These are phyloP conservation scores for Lupinus albus DNA, from an alignment of 306 rosid species.

Conservation along the genomic window DNA sequence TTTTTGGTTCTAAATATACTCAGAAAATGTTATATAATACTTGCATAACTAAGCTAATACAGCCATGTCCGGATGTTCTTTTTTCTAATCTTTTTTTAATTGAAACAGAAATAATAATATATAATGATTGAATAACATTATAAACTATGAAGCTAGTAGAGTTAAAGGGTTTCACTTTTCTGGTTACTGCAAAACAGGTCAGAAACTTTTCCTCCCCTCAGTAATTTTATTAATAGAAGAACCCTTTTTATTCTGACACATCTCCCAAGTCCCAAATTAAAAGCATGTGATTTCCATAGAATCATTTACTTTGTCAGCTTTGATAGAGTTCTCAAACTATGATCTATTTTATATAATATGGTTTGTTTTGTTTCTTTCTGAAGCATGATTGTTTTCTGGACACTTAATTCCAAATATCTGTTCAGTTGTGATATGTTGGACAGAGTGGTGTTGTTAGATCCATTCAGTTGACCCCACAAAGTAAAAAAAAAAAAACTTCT, in stretches of 20 bases:
- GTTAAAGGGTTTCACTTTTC: conserved; percentile 21
- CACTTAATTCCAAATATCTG: conserved; percentile 16
- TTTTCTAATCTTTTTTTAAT: background rate
- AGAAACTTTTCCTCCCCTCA: background rate
- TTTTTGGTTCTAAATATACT: conserved; percentile 7
- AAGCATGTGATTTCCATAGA: conserved; percentile 24
- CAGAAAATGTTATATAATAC: conserved; percentile 27
- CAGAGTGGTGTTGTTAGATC: background rate
- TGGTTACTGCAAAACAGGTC: conserved; percentile 13
- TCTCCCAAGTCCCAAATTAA: conserved; percentile 29
- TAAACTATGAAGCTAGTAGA: background rate
- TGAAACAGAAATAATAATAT: background rate
- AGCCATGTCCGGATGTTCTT: background rate
- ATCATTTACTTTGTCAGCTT: background rate
- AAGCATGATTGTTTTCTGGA: conserved; percentile 17
- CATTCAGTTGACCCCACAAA: background rate
- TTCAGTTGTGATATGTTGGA: background rate
- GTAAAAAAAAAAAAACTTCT: background rate
- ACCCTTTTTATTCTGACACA: background rate
- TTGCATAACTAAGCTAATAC: conserved; percentile 13
- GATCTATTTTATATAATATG: background rate
- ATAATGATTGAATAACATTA: conserved; percentile 1
- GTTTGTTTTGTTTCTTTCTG: background rate
- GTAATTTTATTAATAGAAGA: background rate
- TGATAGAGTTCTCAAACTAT: conserved; percentile 2